These are phyloP conservation scores for Byssochlamys sp. DNA, from an alignment of 2,329 filamentous ascomycete genomes.

Conservation along the genomic window DNA sequence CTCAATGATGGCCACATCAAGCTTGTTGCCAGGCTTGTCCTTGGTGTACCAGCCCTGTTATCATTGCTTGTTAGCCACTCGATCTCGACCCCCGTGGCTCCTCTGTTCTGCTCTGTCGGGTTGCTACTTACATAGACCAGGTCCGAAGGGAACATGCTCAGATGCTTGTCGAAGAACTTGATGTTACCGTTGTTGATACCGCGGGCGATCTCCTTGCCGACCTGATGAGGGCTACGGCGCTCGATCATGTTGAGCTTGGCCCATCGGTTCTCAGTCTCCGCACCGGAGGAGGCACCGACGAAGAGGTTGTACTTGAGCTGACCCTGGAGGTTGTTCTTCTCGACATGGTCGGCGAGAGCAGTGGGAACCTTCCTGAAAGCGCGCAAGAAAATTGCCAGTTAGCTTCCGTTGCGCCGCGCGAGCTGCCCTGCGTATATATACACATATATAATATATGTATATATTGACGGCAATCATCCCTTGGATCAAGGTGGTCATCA, in stretches of 20 bases:
- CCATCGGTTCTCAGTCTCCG: constrained; percentile 87
- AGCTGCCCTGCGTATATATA: background rate
- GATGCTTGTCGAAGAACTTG: constrained; percentile 86
- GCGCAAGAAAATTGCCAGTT: background rate
- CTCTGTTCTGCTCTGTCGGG: background rate
- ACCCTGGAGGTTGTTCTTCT: constrained; percentile 74
- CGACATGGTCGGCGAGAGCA: constrained; percentile 77
- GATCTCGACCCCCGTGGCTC: too few species aligned
- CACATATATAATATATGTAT: too few species aligned
- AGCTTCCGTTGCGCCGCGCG: background rate
- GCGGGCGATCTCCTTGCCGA: constrained; percentile 81
- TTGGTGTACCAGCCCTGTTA: constrained; percentile 68
- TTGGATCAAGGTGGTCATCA: constrained; percentile 13
- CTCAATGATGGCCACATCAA: constrained; percentile 79
- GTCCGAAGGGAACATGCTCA: constrained; percentile 85
- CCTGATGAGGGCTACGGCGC: constrained; percentile 72
- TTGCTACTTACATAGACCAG: constrained; percentile 57
- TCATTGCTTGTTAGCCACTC: background rate
- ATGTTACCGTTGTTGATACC: constrained; percentile 83
- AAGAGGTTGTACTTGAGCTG: constrained; percentile 79
- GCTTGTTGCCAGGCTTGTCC: constrained; percentile 60
- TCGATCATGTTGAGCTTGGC: constrained; percentile 85
- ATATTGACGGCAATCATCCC: too few species aligned
- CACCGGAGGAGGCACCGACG: constrained; percentile 78
- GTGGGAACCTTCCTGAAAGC: constrained; percentile 63